phyloP scores from a whole-genome alignment of 257 asterid species.

The Voacanga thouarsii region DNA sequence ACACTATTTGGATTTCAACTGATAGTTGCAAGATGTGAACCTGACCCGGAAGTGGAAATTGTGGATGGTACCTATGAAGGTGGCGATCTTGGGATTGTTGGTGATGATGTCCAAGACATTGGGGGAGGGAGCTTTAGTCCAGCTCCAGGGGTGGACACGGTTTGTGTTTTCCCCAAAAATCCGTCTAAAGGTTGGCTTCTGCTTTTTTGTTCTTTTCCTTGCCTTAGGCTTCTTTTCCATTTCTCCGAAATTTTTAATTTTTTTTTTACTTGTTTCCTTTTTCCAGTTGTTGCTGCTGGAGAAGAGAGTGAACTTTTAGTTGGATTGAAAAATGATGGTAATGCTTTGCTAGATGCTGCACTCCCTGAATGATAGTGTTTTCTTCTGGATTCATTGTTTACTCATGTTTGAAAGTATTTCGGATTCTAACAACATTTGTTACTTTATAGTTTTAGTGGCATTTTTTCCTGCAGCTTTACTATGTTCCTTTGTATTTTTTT shows the following conservation, averaged over 20 bases:
- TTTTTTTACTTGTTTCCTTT: slow-evolving; percentile 12
- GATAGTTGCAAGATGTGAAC: slow-evolving; percentile 69
- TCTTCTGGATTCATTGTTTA: background rate
- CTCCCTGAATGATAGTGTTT: background rate
- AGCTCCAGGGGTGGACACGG: slow-evolving; percentile 82
- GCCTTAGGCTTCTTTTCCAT: background rate
- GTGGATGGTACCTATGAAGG: slow-evolving; percentile 53
- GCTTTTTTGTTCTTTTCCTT: background rate
- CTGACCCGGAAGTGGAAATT: slow-evolving; percentile 57
- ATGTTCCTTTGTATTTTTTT: background rate
- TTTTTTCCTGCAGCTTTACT: background rate
- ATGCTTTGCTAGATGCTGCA: slow-evolving; percentile 19
- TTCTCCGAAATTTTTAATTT: background rate
- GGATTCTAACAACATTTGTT: background rate
- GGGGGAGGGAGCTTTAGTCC: slow-evolving; percentile 56
- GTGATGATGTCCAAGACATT: slow-evolving; percentile 82
- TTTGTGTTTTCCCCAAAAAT: slow-evolving; percentile 86
- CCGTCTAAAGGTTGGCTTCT: slow-evolving; percentile 65
- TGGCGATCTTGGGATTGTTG: slow-evolving; percentile 77
- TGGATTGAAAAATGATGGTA: slow-evolving; percentile 95
- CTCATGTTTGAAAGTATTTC: background rate
- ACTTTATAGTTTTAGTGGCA: background rate
- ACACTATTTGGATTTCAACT: slow-evolving; percentile 15
- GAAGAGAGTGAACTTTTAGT: slow-evolving; percentile 87
- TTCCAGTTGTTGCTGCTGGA: slow-evolving; percentile 76